phyloP scores from a whole-genome alignment of 768 basidiomycete species.

The Tylopilus subfusipes region DNA sequence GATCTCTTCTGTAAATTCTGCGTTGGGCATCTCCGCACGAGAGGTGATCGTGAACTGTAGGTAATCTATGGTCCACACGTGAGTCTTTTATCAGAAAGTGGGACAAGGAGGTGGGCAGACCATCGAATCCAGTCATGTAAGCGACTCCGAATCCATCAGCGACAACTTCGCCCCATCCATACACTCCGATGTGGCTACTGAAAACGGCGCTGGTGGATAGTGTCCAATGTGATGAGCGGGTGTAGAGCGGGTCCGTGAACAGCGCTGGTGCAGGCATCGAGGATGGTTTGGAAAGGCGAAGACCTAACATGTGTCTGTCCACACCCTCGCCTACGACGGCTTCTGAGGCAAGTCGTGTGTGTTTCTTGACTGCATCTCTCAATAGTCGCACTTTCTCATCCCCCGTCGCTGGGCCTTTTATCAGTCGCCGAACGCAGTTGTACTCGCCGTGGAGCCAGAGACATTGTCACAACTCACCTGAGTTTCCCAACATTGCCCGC shows the following conservation, averaged over 20 bases:
- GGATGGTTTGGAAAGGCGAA: constrained; percentile 62
- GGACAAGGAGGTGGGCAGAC: constrained; percentile 35
- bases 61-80: constrained; percentile 46
- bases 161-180: constrained; percentile 97
- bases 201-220: constrained; percentile 88
- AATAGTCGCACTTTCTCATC: constrained; percentile 54
- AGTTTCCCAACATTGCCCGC: constrained; percentile 62
- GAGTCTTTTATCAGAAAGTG: neutral
- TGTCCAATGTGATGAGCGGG: constrained; percentile 76
- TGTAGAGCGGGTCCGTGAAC: constrained; percentile 72
- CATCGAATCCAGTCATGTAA: constrained; percentile 88
- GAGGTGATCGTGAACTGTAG: constrained; percentile 89
- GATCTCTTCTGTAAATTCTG: constrained; percentile 69
- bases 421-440: neutral
- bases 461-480: constrained; percentile 20
- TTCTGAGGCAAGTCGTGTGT: constrained; percentile 60
- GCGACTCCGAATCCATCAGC: constrained; percentile 93
- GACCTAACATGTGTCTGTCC: constrained; percentile 83
- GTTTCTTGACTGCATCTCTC: constrained; percentile 57
- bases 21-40: constrained; percentile 78
- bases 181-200: constrained; percentile 77
- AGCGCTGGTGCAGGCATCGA: constrained; percentile 66
- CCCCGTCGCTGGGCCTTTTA: constrained; percentile 15
- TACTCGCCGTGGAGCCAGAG: neutral
- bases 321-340: constrained; percentile 71